These are phyloP conservation scores for Silene vulgaris DNA, from an alignment of 179 eudicot genomes.

Conservation along the genomic window DNA sequence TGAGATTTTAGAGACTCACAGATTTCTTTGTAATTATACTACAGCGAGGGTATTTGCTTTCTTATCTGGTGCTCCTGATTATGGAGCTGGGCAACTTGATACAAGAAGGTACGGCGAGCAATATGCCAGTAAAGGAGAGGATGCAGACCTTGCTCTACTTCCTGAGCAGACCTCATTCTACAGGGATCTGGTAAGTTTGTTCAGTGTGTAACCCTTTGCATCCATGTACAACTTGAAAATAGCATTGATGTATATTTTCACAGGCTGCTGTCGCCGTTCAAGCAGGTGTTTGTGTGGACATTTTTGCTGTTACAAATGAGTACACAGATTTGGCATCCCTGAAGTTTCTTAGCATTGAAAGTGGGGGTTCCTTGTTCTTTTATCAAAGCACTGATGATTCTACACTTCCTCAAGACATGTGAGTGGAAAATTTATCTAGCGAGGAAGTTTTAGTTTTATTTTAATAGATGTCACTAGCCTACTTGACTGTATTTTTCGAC, in stretches of 20 bases:
- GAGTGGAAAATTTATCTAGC: conserved; percentile 35
- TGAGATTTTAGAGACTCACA: background rate
- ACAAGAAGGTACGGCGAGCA: conserved; percentile 96
- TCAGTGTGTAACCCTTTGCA: conserved; percentile 8
- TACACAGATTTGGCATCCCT: conserved; percentile 93
- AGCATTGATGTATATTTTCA: conserved; percentile 41
- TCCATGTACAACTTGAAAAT: conserved; percentile 14
- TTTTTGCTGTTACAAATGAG: conserved; percentile 95
- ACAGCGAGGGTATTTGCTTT: conserved; percentile 96
- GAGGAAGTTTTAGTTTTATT: background rate
- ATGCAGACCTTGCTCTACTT: conserved; percentile 94
- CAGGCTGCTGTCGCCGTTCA: conserved; percentile 99
- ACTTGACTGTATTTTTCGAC: background rate
- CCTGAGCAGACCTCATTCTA: conserved; percentile 98
- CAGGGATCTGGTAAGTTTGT: conserved; percentile 67
- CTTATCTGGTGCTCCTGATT: conserved; percentile 95
- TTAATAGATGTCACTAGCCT: background rate
- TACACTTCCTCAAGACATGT: conserved; percentile 98
- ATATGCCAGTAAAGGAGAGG: conserved; percentile 98
- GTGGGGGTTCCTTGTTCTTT: conserved; percentile 88
- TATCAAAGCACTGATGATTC: conserved; percentile 89
- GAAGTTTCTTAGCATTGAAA: conserved; percentile 86
- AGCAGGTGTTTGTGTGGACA: conserved; percentile 97
- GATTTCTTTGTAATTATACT: conserved; percentile 16
- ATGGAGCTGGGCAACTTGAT: conserved; percentile 90